phyloP scores from a whole-genome alignment of 2,329 filamentous ascomycete species.

The Penicillium palitans region DNA sequence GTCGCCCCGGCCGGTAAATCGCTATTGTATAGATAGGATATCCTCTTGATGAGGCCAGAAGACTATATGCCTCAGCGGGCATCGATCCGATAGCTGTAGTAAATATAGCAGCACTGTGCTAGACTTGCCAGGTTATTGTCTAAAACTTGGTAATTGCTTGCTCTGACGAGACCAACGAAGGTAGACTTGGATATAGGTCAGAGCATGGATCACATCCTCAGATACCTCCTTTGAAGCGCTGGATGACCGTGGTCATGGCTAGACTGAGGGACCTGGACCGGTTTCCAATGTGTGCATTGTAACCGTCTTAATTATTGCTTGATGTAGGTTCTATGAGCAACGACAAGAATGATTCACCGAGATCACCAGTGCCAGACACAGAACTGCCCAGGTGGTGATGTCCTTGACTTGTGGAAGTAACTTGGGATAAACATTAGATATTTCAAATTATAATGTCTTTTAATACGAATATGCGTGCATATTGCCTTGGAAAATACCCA shows the following conservation, averaged over 20 bases:
- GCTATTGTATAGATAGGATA: slow-evolving; percentile 9
- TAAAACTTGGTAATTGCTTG: background rate
- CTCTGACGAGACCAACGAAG: background rate
- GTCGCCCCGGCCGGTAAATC: slow-evolving; percentile 57
- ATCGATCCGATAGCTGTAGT: background rate
- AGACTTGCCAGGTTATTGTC: background rate
- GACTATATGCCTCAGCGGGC: background rate
- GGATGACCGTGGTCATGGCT: background rate
- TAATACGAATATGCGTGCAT: background rate
- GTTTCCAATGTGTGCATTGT: background rate
- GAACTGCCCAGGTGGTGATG: background rate
- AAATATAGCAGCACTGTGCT: background rate
- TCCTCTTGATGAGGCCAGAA: background rate
- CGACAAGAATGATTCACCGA: background rate
- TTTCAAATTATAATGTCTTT: background rate
- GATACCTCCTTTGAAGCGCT: background rate
- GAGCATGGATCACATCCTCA: background rate
- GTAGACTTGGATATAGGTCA: background rate
- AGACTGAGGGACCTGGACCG: background rate
- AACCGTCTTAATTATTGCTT: background rate
- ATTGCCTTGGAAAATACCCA: background rate
- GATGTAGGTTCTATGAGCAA: too few relatives aligned
- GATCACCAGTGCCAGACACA: background rate
- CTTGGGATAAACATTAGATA: background rate
- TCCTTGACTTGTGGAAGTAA: background rate